Conservation (phyloP, 208 protist species). For the Porcisia deanei region DNA sequence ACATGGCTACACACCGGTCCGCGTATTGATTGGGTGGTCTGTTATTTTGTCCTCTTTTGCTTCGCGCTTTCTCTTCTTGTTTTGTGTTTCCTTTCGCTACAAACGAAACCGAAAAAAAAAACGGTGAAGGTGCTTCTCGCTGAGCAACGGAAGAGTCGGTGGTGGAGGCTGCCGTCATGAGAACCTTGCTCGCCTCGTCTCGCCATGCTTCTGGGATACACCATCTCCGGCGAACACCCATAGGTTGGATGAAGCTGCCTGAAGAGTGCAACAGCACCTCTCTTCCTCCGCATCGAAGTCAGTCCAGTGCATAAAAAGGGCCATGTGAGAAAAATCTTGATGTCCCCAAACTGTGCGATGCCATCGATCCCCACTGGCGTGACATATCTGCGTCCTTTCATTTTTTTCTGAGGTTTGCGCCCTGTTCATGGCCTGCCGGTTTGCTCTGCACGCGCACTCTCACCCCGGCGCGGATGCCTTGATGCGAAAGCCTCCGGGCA, state of each 20-base stretch:
- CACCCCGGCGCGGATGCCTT: background rate
- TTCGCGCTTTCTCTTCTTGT: background rate
- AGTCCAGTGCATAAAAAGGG: background rate
- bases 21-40: background rate
- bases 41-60: background rate
- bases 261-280: too few species aligned
- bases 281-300: background rate
- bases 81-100: conserved; percentile 2
- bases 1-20: background rate
- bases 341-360: background rate
- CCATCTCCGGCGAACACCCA: background rate
- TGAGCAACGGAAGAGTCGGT: background rate
- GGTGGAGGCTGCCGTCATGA: background rate
- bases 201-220: background rate
- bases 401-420: background rate
- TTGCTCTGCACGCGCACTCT: background rate
- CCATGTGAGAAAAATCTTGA: background rate
- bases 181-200: background rate
- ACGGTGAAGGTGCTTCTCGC: background rate
- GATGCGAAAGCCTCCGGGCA: background rate
- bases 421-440: background rate
- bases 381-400: background rate
- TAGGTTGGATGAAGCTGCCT: too few species aligned
- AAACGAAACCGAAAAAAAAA: background rate
- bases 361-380: background rate